Evolutionary conservation across 257 asterid genomes (phyloP).

Genomic region (Plantago major): DNA sequence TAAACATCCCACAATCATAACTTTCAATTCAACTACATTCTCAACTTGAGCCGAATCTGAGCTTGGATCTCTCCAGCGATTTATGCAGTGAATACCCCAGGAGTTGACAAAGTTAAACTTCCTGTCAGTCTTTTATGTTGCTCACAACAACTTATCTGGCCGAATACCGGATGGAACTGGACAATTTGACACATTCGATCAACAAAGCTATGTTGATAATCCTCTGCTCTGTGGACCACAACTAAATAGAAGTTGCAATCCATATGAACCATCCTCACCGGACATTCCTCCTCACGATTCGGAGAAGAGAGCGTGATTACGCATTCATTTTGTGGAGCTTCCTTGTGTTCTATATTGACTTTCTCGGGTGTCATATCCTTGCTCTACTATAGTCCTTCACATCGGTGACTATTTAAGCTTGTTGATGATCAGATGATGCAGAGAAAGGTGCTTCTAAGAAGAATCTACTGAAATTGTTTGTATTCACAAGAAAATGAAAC

Average conservation of each 20-base stretch:
- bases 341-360: slow-evolving; percentile 11
- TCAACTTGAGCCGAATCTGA: slow-evolving; percentile 22
- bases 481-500: neutral
- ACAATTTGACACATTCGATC: slow-evolving; percentile 25
- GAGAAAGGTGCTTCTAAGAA: neutral
- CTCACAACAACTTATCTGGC: slow-evolving; percentile 27
- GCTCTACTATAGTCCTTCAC: slow-evolving; percentile 8
- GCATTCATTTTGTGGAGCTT: slow-evolving; percentile 17
- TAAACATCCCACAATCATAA: slow-evolving; percentile 31
- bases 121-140: too few relatives aligned
- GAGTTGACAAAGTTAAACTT: slow-evolving; percentile 24
- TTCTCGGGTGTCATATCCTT: slow-evolving; percentile 16
- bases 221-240: slow-evolving; percentile 28
- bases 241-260: slow-evolving; percentile 12
- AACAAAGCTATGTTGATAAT: slow-evolving; percentile 25
- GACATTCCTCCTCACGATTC: neutral
- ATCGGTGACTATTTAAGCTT: neutral
- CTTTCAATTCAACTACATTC: slow-evolving; percentile 16
- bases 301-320: slow-evolving; percentile 3
- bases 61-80: slow-evolving; percentile 26
- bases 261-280: neutral
- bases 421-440: neutral
- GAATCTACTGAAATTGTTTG: neutral
- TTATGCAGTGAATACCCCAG: slow-evolving; percentile 24
- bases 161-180: slow-evolving; percentile 20